Evolutionary conservation across 2,329 filamentous ascomycete species (phyloP).

Genomic region (Cercospora sp.): DNA sequence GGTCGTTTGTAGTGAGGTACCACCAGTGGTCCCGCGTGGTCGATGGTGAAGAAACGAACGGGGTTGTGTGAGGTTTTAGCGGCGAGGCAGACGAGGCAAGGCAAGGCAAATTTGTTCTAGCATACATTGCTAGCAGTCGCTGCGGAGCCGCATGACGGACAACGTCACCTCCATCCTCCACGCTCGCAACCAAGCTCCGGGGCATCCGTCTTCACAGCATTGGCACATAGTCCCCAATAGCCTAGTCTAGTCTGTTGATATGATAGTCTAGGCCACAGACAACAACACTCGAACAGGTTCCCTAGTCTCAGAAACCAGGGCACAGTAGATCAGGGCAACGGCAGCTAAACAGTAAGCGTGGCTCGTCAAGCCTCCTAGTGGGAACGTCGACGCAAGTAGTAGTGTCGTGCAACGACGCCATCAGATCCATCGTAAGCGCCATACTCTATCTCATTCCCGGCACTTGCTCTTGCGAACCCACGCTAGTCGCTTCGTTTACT

Average conservation of each 20-base stretch:
- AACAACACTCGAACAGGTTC: neutral
- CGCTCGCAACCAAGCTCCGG: neutral
- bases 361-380: constrained; percentile 6
- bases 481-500: constrained; percentile 10
- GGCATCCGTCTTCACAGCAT: neutral
- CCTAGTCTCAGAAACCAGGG: neutral
- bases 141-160: constrained; percentile 9
- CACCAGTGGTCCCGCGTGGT: neutral
- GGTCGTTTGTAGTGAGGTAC: neutral
- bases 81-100: neutral
- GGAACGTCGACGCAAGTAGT: constrained; percentile 3
- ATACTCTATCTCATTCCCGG: constrained; percentile 16
- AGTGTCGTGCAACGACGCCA: constrained; percentile 18
- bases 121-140: neutral
- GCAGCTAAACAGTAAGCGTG: constrained; percentile 10
- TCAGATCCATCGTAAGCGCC: constrained; percentile 16
- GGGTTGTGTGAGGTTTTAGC: neutral
- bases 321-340: constrained; percentile 7
- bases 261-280: neutral
- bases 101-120: neutral
- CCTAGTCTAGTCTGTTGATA: neutral
- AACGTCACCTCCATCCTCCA: constrained; percentile 6
- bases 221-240: neutral
- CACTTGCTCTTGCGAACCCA: constrained; percentile 14
- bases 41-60: neutral